phyloP scores from a whole-genome alignment of 345 rosid genomes.

The Angophora floribunda region DNA sequence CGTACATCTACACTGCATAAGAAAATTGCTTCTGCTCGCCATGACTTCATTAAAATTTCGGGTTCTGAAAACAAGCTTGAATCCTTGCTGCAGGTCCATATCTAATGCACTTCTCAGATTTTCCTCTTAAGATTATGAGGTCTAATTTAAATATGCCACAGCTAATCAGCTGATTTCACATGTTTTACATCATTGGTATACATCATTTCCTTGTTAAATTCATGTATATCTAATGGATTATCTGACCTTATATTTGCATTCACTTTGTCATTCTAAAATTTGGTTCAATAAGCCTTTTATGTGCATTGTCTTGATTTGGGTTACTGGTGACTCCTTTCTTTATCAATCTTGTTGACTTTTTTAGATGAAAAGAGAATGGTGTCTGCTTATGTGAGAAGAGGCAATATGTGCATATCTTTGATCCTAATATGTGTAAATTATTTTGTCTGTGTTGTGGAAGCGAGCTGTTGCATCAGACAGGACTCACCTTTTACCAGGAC shows the following conservation, averaged over 20 bases:
- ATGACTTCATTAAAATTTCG: conserved; percentile 81
- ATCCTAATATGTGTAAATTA: background rate
- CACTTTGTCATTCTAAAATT: background rate
- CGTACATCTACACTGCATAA: conserved; percentile 88
- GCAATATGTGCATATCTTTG: background rate
- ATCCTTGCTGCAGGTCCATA: conserved; percentile 69
- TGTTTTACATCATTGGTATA: background rate
- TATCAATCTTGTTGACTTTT: background rate
- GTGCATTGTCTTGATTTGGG: background rate
- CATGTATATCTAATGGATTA: background rate
- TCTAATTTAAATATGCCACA: background rate
- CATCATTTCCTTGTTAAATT: background rate
- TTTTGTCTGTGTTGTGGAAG: background rate
- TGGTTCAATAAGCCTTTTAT: background rate
- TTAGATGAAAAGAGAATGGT: background rate
- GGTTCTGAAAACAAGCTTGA: conserved; percentile 94
- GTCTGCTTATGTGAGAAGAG: background rate
- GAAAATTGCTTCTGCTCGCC: conserved; percentile 87
- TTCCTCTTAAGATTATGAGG: background rate
- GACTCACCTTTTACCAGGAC: background rate
- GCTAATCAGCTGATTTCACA: background rate
- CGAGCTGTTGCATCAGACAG: background rate
- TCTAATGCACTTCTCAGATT: background rate
- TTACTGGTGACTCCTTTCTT: background rate
- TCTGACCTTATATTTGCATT: background rate